A percentile compares a stretch with the other conserved stretches of the same genome.
Evolutionary conservation across 306 rosid species (phyloP).

Genomic region (Cucumis hystrix): DNA sequence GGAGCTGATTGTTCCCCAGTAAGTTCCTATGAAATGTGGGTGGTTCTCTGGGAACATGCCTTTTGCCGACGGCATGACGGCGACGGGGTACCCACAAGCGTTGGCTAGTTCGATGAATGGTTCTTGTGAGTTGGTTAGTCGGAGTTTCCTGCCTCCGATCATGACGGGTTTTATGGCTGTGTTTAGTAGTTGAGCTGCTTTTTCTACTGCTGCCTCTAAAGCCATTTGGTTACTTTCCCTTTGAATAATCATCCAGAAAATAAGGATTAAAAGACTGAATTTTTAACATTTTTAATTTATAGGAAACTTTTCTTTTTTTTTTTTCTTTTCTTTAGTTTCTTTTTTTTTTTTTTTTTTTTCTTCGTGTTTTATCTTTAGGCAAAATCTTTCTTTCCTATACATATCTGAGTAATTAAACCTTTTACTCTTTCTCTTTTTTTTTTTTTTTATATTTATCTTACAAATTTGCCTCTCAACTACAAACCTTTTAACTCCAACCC

Average conservation of each 20-base stretch:
- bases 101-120: slow-evolving; percentile 76
- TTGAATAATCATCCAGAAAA: neutral
- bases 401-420: no score
- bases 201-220: slow-evolving; percentile 72
- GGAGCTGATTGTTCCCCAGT: slow-evolving; percentile 67
- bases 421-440: no score
- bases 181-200: slow-evolving; percentile 58
- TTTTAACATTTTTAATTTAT: no score
- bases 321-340: no score
- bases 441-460: no score
- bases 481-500: no score
- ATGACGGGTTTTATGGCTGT: slow-evolving; percentile 80
- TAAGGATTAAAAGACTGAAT: no score
- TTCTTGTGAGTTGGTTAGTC: slow-evolving; percentile 42
- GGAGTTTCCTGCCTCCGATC: slow-evolving; percentile 71
- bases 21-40: slow-evolving; percentile 76
- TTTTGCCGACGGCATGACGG: slow-evolving; percentile 83
- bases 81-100: slow-evolving; percentile 50
- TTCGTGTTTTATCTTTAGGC: no score
- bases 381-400: no score
- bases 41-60: slow-evolving; percentile 71
- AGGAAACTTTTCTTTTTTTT: no score
- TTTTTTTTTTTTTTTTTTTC: no score
- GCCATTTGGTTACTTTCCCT: neutral
- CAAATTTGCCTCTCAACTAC: no score